Base-by-base conservation (phyloP, 148 eudicot genomes). In the Amaranthus cruentus region DNA sequence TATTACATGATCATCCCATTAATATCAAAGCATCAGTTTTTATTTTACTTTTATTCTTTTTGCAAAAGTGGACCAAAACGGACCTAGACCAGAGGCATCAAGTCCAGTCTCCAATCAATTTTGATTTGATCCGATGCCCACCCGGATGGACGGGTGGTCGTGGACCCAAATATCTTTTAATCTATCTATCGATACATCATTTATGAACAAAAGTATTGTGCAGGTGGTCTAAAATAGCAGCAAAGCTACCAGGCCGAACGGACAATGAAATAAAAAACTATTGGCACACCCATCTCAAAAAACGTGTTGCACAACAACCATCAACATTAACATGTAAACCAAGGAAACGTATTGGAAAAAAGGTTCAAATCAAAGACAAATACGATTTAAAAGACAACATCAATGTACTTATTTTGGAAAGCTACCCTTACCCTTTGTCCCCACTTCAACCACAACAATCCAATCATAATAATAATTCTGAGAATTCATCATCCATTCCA, bases 151-250 rank as follows among this genome's bases (percentile, higher is more conserved):
- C 38, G 38, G 38, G 38, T 0, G 38, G 38, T 28, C 38, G 2
- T 28, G 38, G 38, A 54, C 3, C 4, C 0, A 6, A 10, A n/a
- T 55, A 5, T 55, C 8, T 11, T 11, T n/a, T 6, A 8, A 47
- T 66, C 18, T 10, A 47, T 15, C 57, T 15, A 42, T 4, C 7
- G 10, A 15, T n/a, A 15, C 10, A 3, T 4, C 5, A 7, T 2
- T 9, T 15, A 21, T 3, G 4, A 3, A 28, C 38, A 59, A 12
- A 68, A 14, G 44, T 5, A 12, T 11, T 70, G 6, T 68, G 51
- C 70, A 85, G 88, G 66, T 85, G 88, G 88, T 76, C 88, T 5
- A 63, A 71, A 7, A 83, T 80, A 5, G 79, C 86, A 15, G 67
- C 71, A 48, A 56, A 74, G 6, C 47, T 83, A 50, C 81, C 83